Conservation (phyloP, 73 alveolate species). For the Blepharisma japonicum region DNA sequence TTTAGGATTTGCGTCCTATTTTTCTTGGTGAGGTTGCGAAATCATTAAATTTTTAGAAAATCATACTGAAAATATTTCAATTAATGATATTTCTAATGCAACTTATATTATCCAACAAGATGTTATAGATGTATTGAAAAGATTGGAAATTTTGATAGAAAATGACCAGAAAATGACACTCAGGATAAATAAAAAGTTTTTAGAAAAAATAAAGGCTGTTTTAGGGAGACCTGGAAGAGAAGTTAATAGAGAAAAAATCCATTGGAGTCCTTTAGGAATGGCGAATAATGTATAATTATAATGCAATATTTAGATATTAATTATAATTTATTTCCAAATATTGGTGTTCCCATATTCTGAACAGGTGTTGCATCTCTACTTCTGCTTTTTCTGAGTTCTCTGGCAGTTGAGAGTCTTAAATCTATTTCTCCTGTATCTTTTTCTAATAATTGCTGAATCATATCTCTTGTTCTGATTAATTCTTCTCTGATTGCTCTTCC, state of each 20-base stretch:
- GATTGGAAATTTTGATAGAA: constrained; percentile 76
- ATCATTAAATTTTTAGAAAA: constrained; percentile 64
- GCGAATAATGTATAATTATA: no score
- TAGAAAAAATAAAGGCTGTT: constrained; percentile 62
- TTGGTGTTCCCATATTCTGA: no score
- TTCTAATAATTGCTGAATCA: no score
- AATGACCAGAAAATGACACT: constrained; percentile 73
- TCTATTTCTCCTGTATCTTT: no score
- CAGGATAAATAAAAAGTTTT: constrained; percentile 69
- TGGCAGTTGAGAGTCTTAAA: no score
- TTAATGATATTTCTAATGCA: constrained; percentile 63
- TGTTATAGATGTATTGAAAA: constrained; percentile 76
- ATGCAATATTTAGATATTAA: no score
- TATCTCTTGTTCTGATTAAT: no score
- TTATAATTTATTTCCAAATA: no score
- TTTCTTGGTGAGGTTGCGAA: constrained; percentile 81
- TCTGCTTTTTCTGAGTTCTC: no score
- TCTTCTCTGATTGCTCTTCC: no score
- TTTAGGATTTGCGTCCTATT: constrained; percentile 84
- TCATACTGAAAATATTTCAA: constrained; percentile 56
- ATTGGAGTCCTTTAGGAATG: constrained; percentile 84
- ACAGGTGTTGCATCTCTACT: no score
- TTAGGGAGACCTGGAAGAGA: constrained; percentile 93
- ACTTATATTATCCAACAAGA: constrained; percentile 78
- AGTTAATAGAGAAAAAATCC: constrained; percentile 73